Base-by-base conservation (phyloP, 2,329 filamentous ascomycete species). In the Emmonsia crescens region DNA sequence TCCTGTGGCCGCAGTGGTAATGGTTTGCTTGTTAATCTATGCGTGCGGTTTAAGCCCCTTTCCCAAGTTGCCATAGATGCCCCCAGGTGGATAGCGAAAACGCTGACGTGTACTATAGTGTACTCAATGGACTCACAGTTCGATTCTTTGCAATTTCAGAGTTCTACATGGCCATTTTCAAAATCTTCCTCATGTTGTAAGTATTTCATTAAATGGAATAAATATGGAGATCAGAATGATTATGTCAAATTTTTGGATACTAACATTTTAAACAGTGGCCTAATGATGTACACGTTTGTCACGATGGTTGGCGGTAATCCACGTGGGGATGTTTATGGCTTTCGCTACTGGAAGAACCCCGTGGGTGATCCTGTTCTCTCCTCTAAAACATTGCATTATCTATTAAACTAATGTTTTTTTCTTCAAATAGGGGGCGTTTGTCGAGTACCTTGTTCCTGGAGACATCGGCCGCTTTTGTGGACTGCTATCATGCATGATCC, bases 261-360 rank as follows among this genome's bases (percentile, higher is more conserved):
- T 46, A 24, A 46, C n/a, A 24, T 24, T 24, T 12, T 46, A 24
- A 24, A 24, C 9, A 46, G 44, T 4, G 68, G 69, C 1, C 54
- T 71, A n/a, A 67, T 72, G 42, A 57, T 68, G 29, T 73, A 69
- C 57, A 91, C 89, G 2, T 89, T 94, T 67, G 79, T 94, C 63
- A 85, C 86, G 62, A 91, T 92, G 85, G 77, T 93, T 0, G 89
- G 89, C 8, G 89, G 87, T 1, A 92, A 92, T 67, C 89, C 89
- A 0, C 71, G 83, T 0, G 78, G 83, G 58, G 86, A 90, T 66
- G 77, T 80, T 0, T 88, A 89, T 64, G 88, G 88, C 0, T 91
- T 91, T 69, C 80, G 85, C 19, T 83, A 85, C 68, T 88, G 85
- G 77, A 72, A 68, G 5, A 64, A 77, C 33, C 87, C 88, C 0